Evolutionary conservation across 2,329 filamentous ascomycete genomes (phyloP).

Genomic region (Didymella keratinophila): DNA sequence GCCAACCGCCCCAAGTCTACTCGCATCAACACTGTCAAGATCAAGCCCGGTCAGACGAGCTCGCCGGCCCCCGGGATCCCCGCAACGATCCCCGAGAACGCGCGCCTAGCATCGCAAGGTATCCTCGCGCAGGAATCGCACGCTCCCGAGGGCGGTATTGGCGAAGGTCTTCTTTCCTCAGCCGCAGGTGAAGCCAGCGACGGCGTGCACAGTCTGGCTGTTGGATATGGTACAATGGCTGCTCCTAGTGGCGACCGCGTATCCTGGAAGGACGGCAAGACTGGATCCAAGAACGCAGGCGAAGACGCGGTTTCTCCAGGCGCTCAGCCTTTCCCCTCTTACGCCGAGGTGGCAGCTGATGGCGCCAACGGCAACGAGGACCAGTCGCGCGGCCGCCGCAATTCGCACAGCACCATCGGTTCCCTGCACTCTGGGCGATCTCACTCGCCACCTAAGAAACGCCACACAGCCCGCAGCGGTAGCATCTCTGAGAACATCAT

Average conservation of each 20-base stretch:
- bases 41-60: slow-evolving; percentile 67
- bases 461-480: slow-evolving; percentile 70
- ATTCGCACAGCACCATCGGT: slow-evolving; percentile 45
- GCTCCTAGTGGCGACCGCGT: slow-evolving; percentile 36
- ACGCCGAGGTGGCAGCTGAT: slow-evolving; percentile 20
- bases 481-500: slow-evolving; percentile 83
- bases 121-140: slow-evolving; percentile 35
- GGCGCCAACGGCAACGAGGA: slow-evolving; percentile 28
- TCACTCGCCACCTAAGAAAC: slow-evolving; percentile 43
- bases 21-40: slow-evolving; percentile 69
- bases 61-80: slow-evolving; percentile 67
- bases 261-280: slow-evolving; percentile 40
- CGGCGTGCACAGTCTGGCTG: slow-evolving; percentile 66
- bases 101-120: slow-evolving; percentile 34
- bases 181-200: slow-evolving; percentile 68
- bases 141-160: slow-evolving; percentile 61
- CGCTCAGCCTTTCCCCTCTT: slow-evolving; percentile 14
- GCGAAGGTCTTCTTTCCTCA: slow-evolving; percentile 61
- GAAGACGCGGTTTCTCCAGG: slow-evolving; percentile 36
- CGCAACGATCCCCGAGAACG: slow-evolving; percentile 54
- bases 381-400: slow-evolving; percentile 25
- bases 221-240: slow-evolving; percentile 55
- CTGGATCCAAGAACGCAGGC: slow-evolving; percentile 24
- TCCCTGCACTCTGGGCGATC: slow-evolving; percentile 41
- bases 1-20: slow-evolving; percentile 68